These are phyloP conservation scores for Pichia paraexigua DNA, from an alignment of 805 yeast species.

Conservation along the genomic window DNA sequence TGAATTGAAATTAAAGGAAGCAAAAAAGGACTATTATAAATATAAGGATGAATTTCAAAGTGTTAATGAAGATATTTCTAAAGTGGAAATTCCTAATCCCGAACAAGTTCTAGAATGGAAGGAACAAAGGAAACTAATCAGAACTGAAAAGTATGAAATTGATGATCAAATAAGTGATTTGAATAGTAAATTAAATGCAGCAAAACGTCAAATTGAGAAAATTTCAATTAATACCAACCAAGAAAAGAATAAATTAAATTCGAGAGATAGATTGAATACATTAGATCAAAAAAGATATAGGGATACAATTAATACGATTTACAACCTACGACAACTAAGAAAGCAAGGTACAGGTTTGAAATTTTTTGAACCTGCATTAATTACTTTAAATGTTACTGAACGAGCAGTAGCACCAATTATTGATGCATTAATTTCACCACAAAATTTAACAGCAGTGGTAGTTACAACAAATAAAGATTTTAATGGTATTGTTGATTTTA, in stretches of 20 bases:
- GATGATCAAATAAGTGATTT: conserved; percentile 14
- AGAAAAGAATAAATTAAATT: conserved; percentile 21
- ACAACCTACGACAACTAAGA: conserved; percentile 32
- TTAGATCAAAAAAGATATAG: conserved; percentile 30
- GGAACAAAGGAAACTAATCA: conserved; percentile 20
- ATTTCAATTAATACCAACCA: conserved; percentile 14
- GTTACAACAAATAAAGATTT: conserved; percentile 47
- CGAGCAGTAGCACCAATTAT: conserved; percentile 44
- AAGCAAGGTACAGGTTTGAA: conserved; percentile 8
- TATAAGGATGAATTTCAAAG: conserved; percentile 17
- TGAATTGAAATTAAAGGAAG: conserved; percentile 30
- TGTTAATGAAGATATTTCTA: conserved; percentile 9
- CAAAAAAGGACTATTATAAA: conserved; percentile 26
- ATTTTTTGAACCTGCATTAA: conserved; percentile 71
- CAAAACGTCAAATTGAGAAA: conserved; percentile 11
- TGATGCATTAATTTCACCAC: conserved; percentile 46
- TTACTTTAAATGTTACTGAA: conserved; percentile 51
- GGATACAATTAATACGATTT: conserved; percentile 31
- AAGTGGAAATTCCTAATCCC: conserved; percentile 11
- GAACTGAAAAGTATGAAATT: conserved; percentile 16
- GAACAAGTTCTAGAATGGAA: conserved; percentile 19
- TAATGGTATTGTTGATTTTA: conserved; percentile 32
- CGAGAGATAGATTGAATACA: conserved; percentile 45
- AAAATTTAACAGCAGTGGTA: conserved; percentile 55
- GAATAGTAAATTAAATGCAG: conserved; percentile 11